Evolutionary conservation across 306 rosid species (phyloP).

Genomic region (Begonia loranthoides): DNA sequence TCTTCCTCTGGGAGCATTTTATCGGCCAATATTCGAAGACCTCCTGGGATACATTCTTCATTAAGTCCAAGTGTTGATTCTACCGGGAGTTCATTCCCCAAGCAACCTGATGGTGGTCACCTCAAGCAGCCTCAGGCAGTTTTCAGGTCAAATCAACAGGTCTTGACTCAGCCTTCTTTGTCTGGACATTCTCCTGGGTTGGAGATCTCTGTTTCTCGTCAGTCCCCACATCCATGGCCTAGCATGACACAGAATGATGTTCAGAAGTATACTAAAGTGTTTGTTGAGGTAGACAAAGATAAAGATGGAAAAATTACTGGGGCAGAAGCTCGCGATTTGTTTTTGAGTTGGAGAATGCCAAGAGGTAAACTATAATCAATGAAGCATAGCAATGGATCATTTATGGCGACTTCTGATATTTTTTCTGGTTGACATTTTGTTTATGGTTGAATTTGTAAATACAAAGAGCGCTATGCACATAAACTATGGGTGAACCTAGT

Average conservation of each 20-base stretch:
- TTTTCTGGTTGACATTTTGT: not conserved
- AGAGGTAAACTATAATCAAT: slow-evolving; percentile 45
- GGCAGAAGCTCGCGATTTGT: slow-evolving; percentile 84
- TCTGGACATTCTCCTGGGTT: slow-evolving; percentile 34
- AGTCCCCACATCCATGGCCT: slow-evolving; percentile 70
- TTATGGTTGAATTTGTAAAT: no score
- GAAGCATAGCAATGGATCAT: not conserved
- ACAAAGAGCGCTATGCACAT: no score
- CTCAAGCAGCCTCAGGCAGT: slow-evolving; percentile 32
- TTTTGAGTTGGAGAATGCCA: slow-evolving; percentile 87
- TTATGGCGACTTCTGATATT: not conserved
- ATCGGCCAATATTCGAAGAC: slow-evolving; percentile 33
- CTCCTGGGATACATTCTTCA: slow-evolving; percentile 40
- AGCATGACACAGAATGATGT: slow-evolving; percentile 68
- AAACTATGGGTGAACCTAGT: no score
- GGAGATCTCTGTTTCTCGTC: slow-evolving; percentile 47
- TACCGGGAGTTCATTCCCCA: slow-evolving; percentile 31
- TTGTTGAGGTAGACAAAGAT: slow-evolving; percentile 84
- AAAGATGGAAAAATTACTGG: slow-evolving; percentile 96
- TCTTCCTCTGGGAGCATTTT: slow-evolving; percentile 31
- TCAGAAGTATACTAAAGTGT: slow-evolving; percentile 83
- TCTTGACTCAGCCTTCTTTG: slow-evolving; percentile 26
- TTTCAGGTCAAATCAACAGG: slow-evolving; percentile 37
- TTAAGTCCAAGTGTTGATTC: slow-evolving; percentile 31
- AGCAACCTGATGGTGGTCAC: slow-evolving; percentile 41